These are phyloP conservation scores for Breynia disticha DNA, from an alignment of 441 rosid genomes.

Conservation along the genomic window DNA sequence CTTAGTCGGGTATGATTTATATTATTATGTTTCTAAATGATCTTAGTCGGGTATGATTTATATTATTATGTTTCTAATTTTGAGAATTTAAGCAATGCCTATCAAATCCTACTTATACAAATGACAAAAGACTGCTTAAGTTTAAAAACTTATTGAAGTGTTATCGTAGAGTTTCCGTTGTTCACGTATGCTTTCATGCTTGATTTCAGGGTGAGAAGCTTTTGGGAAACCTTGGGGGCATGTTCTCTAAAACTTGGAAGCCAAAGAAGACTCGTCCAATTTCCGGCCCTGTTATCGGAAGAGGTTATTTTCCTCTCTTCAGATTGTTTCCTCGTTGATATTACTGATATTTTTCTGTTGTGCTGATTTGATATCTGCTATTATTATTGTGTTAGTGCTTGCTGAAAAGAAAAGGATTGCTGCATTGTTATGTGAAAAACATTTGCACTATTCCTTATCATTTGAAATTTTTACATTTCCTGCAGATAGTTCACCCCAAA, in stretches of 20 bases:
- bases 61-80: constrained; percentile 2
- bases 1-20: constrained; percentile 63
- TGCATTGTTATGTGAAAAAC: too few relatives aligned
- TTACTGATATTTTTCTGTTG: too few relatives aligned
- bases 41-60: constrained; percentile 64
- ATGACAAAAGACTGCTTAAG: too few relatives aligned
- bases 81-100: not conserved
- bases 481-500: constrained; percentile 38
- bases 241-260: constrained; percentile 86
- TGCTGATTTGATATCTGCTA: too few relatives aligned
- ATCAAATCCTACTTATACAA: not conserved
- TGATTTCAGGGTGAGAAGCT: constrained; percentile 86
- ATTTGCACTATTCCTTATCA: not conserved
- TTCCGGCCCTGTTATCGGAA: constrained; percentile 56
- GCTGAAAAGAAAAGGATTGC: too few relatives aligned
- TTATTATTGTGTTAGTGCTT: too few relatives aligned
- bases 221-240: constrained; percentile 85
- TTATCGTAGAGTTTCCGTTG: too few relatives aligned
- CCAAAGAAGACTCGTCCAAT: constrained; percentile 75
- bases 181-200: not conserved
- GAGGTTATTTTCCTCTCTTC: constrained; percentile 35
- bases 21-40: constrained; percentile 27
- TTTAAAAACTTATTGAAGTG: too few relatives aligned
- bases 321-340: not conserved
- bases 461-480: not conserved